phyloP scores from a whole-genome alignment of 305 asterid species.

The Fraxinus albicans region DNA sequence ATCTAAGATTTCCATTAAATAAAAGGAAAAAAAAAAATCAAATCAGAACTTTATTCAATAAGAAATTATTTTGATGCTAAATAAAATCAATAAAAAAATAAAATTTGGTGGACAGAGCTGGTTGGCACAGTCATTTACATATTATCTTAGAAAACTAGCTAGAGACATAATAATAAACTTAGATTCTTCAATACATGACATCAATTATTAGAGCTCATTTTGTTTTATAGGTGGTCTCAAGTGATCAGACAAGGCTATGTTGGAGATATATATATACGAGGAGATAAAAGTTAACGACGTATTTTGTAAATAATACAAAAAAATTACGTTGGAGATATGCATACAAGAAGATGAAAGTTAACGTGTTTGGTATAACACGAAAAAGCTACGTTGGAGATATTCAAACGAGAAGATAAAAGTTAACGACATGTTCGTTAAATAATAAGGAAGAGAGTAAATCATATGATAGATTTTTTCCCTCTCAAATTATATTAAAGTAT shows the following conservation, averaged over 20 bases:
- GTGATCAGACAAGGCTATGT: slow-evolving; percentile 35
- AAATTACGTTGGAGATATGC: not conserved
- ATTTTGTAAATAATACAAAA: not conserved
- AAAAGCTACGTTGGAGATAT: slow-evolving; percentile 5
- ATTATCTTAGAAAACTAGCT: slow-evolving; percentile 19
- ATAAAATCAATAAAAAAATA: not conserved
- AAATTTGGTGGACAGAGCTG: not conserved
- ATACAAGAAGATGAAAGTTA: not conserved
- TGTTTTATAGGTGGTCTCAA: slow-evolving; percentile 54
- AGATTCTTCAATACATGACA: slow-evolving; percentile 32
- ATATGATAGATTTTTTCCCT: not conserved
- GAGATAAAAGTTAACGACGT: not conserved
- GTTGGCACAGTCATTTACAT: slow-evolving; percentile 8
- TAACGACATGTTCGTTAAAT: not conserved
- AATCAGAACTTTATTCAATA: not conserved
- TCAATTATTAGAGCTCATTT: slow-evolving; percentile 52
- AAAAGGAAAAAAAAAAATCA: not conserved
- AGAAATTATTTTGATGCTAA: not conserved
- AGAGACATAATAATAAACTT: slow-evolving; percentile 34
- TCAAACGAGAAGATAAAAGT: not conserved
- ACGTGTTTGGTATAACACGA: not conserved
- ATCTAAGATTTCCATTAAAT: not conserved
- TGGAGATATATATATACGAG: not conserved
- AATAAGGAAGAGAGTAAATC: not conserved
- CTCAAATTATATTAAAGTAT: not conserved